Base-by-base conservation (phyloP, 73 alveolate genomes). In the Loxodes magnus region DNA sequence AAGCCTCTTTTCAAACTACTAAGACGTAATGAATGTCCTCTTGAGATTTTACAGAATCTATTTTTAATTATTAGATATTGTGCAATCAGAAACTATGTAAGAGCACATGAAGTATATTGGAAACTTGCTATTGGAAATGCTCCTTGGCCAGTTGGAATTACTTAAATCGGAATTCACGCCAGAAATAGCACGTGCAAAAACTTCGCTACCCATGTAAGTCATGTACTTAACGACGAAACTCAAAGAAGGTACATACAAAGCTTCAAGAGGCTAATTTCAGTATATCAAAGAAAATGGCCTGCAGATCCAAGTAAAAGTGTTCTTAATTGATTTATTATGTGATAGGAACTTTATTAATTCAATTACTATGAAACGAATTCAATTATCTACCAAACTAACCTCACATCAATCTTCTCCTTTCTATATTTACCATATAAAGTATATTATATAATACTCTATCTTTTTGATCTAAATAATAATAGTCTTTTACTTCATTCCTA, bases 111-210 rank as follows among this genome's bases (percentile, higher is more conserved):
- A n/a, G n/a, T n/a, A n/a, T n/a, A n/a, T n/a, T n/a, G n/a, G n/a
- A n/a, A 92, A 76, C 70, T 92, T 35, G 92, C 97, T 24, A 92
- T 92, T 46, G 99, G 99, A 30, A 88, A 84, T 81, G 97, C 99
- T 5, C 94, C 97, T 5, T 92, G 99, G 99, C 99, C 99, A 3
- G 85, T 92, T 96, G 99, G 99, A 20, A 94, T 92, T 2, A 92
- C 97, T 6, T 88, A 84, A 96, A 97, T 92, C 9, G 99, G 99
- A 24, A 88, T 92, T 23, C 99, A 92, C 80, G 97, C 88, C 74
- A 72, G 99, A 51, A 72, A 96, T 35, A 97, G 97, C 25, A 67
- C 96, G 56, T 69, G 93, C 19, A 66, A 78, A 61, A 84, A 88
- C 35, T 83, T 74, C 63, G 77, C 91, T 7, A 58, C 89, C 9